Evolutionary conservation across 1,284 basidiomycete genomes (phyloP).

Genomic region (Apiotrichum domesticum): DNA sequence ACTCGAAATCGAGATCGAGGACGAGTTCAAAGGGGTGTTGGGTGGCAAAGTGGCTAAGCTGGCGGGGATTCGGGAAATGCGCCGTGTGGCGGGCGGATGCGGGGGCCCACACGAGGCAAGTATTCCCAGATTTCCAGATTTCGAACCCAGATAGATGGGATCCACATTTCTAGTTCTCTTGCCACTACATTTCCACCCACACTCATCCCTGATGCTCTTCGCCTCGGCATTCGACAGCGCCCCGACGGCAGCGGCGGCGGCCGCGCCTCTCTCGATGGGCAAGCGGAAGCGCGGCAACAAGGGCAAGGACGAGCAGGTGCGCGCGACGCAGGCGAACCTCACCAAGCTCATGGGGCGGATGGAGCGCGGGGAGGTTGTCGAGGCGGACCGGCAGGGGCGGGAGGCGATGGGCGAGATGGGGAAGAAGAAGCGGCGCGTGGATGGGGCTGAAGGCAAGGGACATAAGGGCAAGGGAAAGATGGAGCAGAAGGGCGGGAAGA

Average conservation of each 20-base stretch:
- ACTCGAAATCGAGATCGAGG: too few relatives aligned
- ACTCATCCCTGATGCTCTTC: constrained; percentile 37
- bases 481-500: background rate
- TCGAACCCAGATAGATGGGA: too few relatives aligned
- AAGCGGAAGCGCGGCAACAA: constrained; percentile 59
- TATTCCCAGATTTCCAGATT: background rate
- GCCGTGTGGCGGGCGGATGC: background rate
- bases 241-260: constrained; percentile 9
- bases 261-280: constrained; percentile 22
- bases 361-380: constrained; percentile 36
- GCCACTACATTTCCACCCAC: background rate
- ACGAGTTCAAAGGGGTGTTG: background rate
- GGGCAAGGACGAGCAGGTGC: constrained; percentile 41
- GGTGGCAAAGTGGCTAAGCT: background rate
- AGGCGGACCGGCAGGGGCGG: constrained; percentile 18
- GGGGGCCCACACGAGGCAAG: background rate
- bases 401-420: constrained; percentile 13
- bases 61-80: background rate
- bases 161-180: too few relatives aligned
- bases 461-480: constrained; percentile 4
- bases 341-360: constrained; percentile 69
- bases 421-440: constrained; percentile 6
- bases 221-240: constrained; percentile 34
- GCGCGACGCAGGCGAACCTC: constrained; percentile 59
- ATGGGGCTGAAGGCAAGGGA: background rate